Evolutionary conservation across 2,329 filamentous ascomycete species (phyloP).

Genomic region (Podosphaera xanthii): DNA sequence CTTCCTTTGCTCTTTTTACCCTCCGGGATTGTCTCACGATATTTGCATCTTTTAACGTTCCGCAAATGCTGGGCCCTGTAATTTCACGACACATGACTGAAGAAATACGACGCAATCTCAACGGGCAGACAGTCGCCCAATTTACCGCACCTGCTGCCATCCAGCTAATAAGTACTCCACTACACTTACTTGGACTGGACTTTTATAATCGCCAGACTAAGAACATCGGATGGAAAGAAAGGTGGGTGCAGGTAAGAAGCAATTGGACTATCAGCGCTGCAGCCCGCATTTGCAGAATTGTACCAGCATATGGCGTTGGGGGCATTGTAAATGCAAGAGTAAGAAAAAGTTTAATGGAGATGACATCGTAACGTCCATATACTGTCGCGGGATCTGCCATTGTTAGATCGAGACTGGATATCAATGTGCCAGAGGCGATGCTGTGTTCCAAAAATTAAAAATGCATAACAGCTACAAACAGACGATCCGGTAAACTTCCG

Average conservation of each 20-base stretch:
- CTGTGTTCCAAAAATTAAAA: too few species aligned
- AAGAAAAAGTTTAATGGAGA: constrained; percentile 35
- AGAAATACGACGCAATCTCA: constrained; percentile 26
- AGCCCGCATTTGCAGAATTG: constrained; percentile 62
- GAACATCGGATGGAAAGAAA: constrained; percentile 27
- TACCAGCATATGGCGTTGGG: constrained; percentile 74
- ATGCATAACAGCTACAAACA: too few species aligned
- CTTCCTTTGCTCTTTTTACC: constrained; percentile 60
- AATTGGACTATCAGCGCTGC: constrained; percentile 55
- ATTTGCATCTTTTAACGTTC: constrained; percentile 80
- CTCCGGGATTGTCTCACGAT: constrained; percentile 71
- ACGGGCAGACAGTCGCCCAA: constrained; percentile 45
- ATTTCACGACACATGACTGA: constrained; percentile 32
- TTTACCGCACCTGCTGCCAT: constrained; percentile 59
- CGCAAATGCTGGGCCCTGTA: constrained; percentile 49
- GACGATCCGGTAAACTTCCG: too few species aligned
- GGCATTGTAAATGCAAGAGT: constrained; percentile 66
- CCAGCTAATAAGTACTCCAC: constrained; percentile 58
- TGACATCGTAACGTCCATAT: background rate
- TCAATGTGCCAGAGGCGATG: too few species aligned
- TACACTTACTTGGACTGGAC: constrained; percentile 70
- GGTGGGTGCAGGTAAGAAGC: constrained; percentile 41
- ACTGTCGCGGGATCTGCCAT: too few species aligned
- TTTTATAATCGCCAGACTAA: constrained; percentile 47
- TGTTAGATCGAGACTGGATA: too few species aligned